Base-by-base conservation (phyloP, 768 basidiomycete genomes). In the Tulasnella calospora region DNA sequence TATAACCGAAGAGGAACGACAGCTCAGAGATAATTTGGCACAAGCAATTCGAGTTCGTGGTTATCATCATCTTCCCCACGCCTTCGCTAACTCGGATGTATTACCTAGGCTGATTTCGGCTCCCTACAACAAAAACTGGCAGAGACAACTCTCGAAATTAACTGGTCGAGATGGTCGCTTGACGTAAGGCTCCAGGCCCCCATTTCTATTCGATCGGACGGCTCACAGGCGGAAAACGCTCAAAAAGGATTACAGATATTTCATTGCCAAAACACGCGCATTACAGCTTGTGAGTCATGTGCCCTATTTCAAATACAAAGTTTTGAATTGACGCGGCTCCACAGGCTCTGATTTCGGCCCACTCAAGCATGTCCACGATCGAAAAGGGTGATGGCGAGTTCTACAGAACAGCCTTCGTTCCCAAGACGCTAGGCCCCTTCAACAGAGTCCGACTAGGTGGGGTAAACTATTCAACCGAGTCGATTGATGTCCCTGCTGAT, bases 1-100 rank as follows among this genome's bases (percentile, higher is more conserved):
- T 9, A 81, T 83, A 44, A 82, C 80, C 15, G 81, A 82, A 35
- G 84, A 84, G 35, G 84, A 84, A 79, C 77, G 76, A 15, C 79
- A 41, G 10, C 78, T 81, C 1, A 78, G 83, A 15, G 83, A 84
- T 35, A 76, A 79, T 12, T 79, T 84, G 21, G 75, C 76, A 19
- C 81, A 81, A 51, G 79, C 81, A 17, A 82, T 85, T 46, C 71
- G 83, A 1, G 81, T 81, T 12, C 61, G 61, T 19, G 75, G 80
- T 44, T 27, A 12, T 12, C 44, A 21, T 36, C 79, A 38, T 17
- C 38, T n/a, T 35, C 21, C 40, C n/a, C 12, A 41, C 57, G 17
- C 70, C 21, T 55, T 23, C 41, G 19, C 44, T 36, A 44, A 71
- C 21, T 21, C 12, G n/a, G 15, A 57, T 44, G n/a, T 38, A 23